Conservation (phyloP, 768 basidiomycete genomes). For the Leccinellum rugosiceps region DNA sequence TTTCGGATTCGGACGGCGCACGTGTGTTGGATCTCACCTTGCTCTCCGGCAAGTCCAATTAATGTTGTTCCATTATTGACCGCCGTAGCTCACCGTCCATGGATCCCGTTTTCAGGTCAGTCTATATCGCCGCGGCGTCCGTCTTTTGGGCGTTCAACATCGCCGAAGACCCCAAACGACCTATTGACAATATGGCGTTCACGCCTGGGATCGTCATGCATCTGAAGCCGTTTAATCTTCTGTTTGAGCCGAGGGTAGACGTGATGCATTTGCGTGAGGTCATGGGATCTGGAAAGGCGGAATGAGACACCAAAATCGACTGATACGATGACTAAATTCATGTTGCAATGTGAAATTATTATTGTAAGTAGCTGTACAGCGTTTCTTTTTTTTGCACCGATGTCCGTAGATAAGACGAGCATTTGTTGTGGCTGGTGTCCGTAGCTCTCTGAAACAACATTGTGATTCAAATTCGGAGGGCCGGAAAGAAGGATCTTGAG, state of each 20-base stretch:
- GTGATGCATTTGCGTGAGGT: conserved; percentile 10
- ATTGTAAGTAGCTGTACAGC: too few species aligned
- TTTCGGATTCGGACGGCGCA: conserved; percentile 52
- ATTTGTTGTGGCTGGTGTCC: too few species aligned
- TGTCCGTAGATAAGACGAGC: too few species aligned
- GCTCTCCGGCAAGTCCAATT: conserved; percentile 19
- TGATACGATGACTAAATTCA: too few species aligned
- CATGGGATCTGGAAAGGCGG: conserved; percentile 1
- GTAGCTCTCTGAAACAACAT: too few species aligned
- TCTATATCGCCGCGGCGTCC: conserved; percentile 61
- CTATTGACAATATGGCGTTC: conserved; percentile 61
- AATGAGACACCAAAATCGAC: background rate
- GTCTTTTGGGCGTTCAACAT: conserved; percentile 64
- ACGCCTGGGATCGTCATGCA: conserved; percentile 62
- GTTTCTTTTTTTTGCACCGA: too few species aligned
- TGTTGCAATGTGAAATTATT: too few species aligned
- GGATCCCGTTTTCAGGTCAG: conserved; percentile 38
- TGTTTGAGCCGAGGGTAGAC: conserved; percentile 48
- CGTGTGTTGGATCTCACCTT: conserved; percentile 24
- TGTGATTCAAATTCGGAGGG: too few species aligned
- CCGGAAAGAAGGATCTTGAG: too few species aligned
- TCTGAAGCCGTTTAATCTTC: conserved; percentile 55
- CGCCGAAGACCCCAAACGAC: conserved; percentile 41
- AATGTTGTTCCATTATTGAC: background rate
- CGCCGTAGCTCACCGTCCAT: background rate